These are phyloP conservation scores for Hippophae tibetana DNA, from an alignment of 306 rosid genomes.

Conservation along the genomic window DNA sequence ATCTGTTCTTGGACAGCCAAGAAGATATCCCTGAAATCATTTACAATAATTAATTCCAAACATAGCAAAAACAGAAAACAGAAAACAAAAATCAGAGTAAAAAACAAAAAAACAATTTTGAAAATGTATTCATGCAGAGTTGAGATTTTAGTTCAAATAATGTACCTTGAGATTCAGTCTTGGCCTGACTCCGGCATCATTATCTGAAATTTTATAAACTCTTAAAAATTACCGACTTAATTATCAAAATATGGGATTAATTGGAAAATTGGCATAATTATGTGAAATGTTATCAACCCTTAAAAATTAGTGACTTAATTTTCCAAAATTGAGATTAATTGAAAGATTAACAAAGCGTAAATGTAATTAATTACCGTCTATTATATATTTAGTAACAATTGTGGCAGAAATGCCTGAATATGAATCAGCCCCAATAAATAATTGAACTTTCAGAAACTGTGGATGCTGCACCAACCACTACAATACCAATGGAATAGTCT, in stretches of 20 bases:
- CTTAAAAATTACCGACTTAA: not conserved
- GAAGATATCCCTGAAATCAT: conserved; percentile 21
- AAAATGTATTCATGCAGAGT: not conserved
- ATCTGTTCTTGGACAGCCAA: conserved; percentile 21
- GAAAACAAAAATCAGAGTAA: not conserved
- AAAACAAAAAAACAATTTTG: not conserved
- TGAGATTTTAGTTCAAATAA: too few relatives aligned
- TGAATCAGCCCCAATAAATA: conserved; percentile 30
- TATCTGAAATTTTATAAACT: too few relatives aligned
- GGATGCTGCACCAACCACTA: conserved; percentile 30
- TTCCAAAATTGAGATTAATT: not conserved
- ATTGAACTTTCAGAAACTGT: conserved; percentile 15
- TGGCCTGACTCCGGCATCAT: too few relatives aligned
- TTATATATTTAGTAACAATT: conserved; percentile 18
- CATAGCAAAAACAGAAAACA: not conserved
- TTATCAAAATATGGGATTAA: not conserved
- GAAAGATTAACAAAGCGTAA: not conserved
- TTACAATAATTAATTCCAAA: not conserved
- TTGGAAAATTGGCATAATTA: too few relatives aligned
- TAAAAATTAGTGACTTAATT: not conserved
- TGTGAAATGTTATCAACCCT: too few relatives aligned
- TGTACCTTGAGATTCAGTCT: too few relatives aligned
- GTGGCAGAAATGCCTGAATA: conserved; percentile 21
- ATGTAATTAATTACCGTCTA: conserved; percentile 14
- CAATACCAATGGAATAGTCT: not conserved